These are phyloP conservation scores for Ophiocordyceps camponoti-rufipedis DNA, from an alignment of 2,329 filamentous ascomycete species.

Conservation along the genomic window DNA sequence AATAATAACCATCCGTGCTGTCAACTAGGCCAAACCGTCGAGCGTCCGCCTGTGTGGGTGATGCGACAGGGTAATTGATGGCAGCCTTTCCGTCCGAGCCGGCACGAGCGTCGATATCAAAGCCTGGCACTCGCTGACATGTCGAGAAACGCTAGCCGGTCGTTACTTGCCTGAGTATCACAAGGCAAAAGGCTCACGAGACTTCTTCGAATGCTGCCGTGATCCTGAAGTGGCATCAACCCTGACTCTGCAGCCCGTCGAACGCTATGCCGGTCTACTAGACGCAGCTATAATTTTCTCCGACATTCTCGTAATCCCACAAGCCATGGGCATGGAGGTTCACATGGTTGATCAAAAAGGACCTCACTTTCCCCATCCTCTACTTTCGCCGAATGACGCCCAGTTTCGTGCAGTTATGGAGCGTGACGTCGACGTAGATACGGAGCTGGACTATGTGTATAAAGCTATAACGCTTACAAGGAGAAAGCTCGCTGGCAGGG, in stretches of 20 bases:
- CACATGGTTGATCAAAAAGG: constrained; percentile 98
- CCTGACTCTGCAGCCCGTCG: constrained; percentile 84
- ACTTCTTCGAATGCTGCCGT: constrained; percentile 98
- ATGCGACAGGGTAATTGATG: constrained; percentile 74
- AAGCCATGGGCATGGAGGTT: constrained; percentile 96
- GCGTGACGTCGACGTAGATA: constrained; percentile 64
- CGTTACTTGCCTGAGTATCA: constrained; percentile 97
- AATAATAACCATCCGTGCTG: background rate
- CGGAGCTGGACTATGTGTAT: constrained; percentile 86
- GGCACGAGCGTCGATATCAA: too few species aligned
- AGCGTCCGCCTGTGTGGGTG: constrained; percentile 92
- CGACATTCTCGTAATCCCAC: constrained; percentile 92
- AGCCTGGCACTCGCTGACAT: background rate
- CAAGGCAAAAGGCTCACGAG: constrained; percentile 71
- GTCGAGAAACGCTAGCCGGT: constrained; percentile 41
- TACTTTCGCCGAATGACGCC: constrained; percentile 59
- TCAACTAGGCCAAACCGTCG: constrained; percentile 60
- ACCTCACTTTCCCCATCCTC: constrained; percentile 77
- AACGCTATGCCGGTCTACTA: constrained; percentile 75
- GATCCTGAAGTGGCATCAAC: constrained; percentile 83
- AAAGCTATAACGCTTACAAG: constrained; percentile 83
- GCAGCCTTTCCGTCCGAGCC: background rate
- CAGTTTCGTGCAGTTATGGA: constrained; percentile 68
- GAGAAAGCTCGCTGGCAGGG: constrained; percentile 69
- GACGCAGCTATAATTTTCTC: constrained; percentile 98